Evolutionary conservation across 2,329 filamentous ascomycete genomes (phyloP), one percentile per base, ranked within the genome.

Genomic region (Botrytis pseudocinerea): DNA sequence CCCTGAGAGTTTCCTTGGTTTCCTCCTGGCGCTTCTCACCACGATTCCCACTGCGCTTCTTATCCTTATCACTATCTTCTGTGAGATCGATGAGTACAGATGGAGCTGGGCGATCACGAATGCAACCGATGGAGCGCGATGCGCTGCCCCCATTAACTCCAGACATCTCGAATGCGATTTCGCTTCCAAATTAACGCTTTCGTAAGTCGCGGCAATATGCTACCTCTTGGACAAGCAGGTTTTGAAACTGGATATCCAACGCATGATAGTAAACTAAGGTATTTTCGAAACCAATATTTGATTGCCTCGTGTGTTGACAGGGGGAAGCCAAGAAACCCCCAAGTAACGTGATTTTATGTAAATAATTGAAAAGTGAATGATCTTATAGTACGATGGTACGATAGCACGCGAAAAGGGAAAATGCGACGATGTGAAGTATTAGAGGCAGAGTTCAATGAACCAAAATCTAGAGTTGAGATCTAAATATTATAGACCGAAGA

Each of bases 301-400:
- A 32, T 57, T 54, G 48, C 28, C 48, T 51, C 16, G 57, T 18
- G 5, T 57, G 48, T 57, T 68, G 48, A 42, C 12, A 32, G n/a
- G 14, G 51, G 51, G 51, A 68, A n/a, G 25, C 9, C 12, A 32
- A 68, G 35, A 32, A 32, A 48, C 32, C 35, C n/a, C 40, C 25
- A 66, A 40, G 38, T 57, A 57, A 68, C 48, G 65, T 57, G 65
- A 57, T 68, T 32, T 54, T 18, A 22, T 22, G 22, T 9, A 57
- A 32, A 57, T 20, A 68, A 32, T 57, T 9, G 10, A 42, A 22
- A 42, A 57, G 40, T 68, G 35, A 32, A 14, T 28, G 51, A 57
- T 32, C 51, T 57, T 28, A 18, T 18, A 57, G 14, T 42, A 25
- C 8, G 14, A 66, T 18, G 25, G 64, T 28, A 14, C 8, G 14